Percentiles rank a stretch among this genome's conserved stretches.
phyloP scores from a whole-genome alignment of 352 stramenopile genomes.

The Aphanomyces euteiches region DNA sequence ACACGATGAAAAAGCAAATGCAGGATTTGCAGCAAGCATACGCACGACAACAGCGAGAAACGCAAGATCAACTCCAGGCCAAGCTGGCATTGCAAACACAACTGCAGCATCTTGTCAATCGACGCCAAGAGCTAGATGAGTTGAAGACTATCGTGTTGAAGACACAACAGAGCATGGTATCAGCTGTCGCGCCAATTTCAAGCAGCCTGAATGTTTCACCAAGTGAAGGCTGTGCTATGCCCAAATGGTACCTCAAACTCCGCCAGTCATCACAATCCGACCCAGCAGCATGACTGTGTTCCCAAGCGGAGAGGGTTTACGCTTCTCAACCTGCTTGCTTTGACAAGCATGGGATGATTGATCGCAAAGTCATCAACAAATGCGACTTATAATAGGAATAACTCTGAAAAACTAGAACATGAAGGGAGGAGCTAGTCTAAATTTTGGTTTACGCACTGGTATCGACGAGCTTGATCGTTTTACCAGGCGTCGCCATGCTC shows the following conservation, averaged over 20 bases:
- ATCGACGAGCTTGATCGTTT: no score
- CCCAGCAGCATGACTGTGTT: not conserved
- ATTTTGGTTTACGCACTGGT: no score
- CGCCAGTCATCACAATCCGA: conserved; percentile 21
- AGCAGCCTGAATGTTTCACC: not conserved
- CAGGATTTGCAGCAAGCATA: conserved; percentile 42
- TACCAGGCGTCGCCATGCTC: no score
- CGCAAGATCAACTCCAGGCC: conserved; percentile 37
- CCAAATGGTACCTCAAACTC: conserved; percentile 69
- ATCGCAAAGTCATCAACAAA: no score
- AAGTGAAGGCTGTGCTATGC: conserved; percentile 31
- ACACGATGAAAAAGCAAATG: conserved; percentile 31
- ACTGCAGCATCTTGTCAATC: conserved; percentile 59
- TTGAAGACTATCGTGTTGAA: conserved; percentile 57
- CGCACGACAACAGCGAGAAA: conserved; percentile 46
- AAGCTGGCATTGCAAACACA: conserved; percentile 57
- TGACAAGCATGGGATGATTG: no score
- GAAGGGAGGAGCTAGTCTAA: no score
- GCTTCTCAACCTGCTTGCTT: not conserved
- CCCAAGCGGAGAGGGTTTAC: not conserved
- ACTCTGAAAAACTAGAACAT: no score
- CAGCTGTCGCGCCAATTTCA: not conserved
- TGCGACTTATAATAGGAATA: no score
- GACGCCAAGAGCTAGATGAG: conserved; percentile 55
- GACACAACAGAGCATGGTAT: conserved; percentile 36